Evolutionary conservation across 257 asterid species (phyloP).

Genomic region (Solanum virginianum): DNA sequence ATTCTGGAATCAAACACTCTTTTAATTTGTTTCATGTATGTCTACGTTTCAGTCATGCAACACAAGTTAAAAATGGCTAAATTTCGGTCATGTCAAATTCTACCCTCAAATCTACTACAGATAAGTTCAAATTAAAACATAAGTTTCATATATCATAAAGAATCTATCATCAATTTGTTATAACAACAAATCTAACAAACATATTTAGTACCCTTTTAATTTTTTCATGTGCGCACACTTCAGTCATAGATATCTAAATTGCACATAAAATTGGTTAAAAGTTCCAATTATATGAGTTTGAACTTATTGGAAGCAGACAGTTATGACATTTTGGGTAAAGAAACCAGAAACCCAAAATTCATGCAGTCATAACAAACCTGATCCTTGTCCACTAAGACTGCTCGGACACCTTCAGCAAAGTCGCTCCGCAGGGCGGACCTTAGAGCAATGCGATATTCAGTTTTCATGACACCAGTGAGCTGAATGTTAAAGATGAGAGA

Average conservation of each 20-base stretch:
- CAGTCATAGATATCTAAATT: not conserved
- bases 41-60: not conserved
- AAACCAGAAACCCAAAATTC: not conserved
- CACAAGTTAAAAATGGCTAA: not conserved
- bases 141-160: not conserved
- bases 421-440: constrained; percentile 73
- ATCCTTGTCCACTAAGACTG: constrained; percentile 93
- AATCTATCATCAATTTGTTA: not conserved
- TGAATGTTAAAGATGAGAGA: constrained; percentile 14
- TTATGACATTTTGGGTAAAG: not conserved
- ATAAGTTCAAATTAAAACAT: not conserved
- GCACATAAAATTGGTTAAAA: not conserved
- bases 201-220: not conserved
- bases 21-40: not conserved
- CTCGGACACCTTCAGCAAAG: constrained; percentile 92
- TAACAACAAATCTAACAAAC: not conserved
- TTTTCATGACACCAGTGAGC: constrained; percentile 87
- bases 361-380: constrained; percentile 37
- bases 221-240: not conserved
- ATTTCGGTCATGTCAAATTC: not conserved
- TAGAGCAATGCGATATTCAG: constrained; percentile 74
- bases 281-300: not conserved
- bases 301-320: not conserved
- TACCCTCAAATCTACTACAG: not conserved
- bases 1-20: not conserved